Evolutionary conservation across 495 filamentous ascomycete species (phyloP).

Genomic region (Hypomontagnella submonticulosa): DNA sequence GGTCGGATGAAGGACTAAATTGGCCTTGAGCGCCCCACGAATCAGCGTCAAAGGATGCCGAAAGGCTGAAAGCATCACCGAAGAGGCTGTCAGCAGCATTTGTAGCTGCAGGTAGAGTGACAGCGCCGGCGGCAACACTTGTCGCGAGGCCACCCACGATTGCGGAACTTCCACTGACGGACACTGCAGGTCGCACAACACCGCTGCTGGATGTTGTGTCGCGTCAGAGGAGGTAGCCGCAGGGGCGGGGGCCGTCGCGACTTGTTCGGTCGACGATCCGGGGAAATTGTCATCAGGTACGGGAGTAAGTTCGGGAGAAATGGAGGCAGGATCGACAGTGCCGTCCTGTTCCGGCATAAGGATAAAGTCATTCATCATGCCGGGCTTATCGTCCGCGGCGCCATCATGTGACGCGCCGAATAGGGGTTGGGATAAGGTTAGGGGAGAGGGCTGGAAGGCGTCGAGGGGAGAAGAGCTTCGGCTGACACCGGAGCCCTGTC

Average conservation of each 20-base stretch:
- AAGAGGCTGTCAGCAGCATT: conserved; percentile 75
- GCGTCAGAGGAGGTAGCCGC: conserved; percentile 78
- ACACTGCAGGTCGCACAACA: conserved; percentile 99
- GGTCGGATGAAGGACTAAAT: conserved; percentile 75
- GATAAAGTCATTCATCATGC: conserved; percentile 54
- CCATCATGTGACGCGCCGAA: conserved; percentile 58
- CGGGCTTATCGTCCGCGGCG: conserved; percentile 35
- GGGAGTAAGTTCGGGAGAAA: conserved; percentile 62
- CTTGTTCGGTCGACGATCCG: conserved; percentile 40
- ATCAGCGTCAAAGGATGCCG: conserved; percentile 68
- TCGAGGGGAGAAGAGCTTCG: conserved; percentile 51
- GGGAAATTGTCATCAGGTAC: conserved; percentile 51
- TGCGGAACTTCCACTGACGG: conserved; percentile 74
- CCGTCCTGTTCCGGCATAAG: conserved; percentile 49
- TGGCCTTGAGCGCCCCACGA: conserved; percentile 79
- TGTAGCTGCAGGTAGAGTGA: conserved; percentile 68
- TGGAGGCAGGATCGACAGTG: conserved; percentile 66
- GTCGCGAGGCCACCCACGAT: conserved; percentile 69
- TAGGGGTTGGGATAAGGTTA: conserved; percentile 63
- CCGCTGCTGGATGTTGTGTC: conserved; percentile 99
- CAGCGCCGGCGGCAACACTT: conserved; percentile 64
- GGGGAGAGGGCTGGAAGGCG: conserved; percentile 55
- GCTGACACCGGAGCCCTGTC: conserved; percentile 65
- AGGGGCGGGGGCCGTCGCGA: conserved; percentile 44
- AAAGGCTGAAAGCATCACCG: conserved; percentile 73